Percentiles rank a stretch among this genome's conserved stretches.
These are phyloP conservation scores for Posidonia oceanica DNA, from an alignment of 116 monocot species.

Conservation along the genomic window DNA sequence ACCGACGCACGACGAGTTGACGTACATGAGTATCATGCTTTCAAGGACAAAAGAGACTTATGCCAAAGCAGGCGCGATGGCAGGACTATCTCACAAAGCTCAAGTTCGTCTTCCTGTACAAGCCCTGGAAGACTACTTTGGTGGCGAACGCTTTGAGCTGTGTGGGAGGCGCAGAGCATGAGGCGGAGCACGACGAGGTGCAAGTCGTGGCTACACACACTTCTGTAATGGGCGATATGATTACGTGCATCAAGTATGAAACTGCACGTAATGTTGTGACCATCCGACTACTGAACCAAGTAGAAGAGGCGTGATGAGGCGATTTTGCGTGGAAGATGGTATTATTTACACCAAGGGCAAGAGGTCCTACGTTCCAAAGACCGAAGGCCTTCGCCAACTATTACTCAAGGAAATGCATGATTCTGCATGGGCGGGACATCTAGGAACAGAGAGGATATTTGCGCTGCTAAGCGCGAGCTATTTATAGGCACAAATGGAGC, in stretches of 20 bases:
- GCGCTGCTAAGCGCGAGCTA: not conserved
- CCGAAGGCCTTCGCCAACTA: not conserved
- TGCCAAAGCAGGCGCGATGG: not conserved
- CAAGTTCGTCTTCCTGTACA: too few relatives aligned
- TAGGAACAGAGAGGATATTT: not conserved
- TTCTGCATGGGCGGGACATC: not conserved
- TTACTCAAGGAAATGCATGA: not conserved
- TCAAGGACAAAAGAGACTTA: not conserved
- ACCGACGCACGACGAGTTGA: too few relatives aligned
- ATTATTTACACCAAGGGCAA: not conserved
- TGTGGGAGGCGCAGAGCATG: too few relatives aligned
- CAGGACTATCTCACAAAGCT: too few relatives aligned
- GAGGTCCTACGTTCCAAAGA: not conserved
- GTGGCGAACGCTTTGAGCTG: not conserved
- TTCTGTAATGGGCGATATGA: not conserved
- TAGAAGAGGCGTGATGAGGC: not conserved
- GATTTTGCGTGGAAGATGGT: not conserved
- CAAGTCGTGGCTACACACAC: too few relatives aligned
- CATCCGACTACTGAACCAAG: not conserved
- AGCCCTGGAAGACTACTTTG: too few relatives aligned
- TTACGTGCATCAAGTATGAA: not conserved
- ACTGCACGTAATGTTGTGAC: not conserved
- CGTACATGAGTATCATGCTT: not conserved
- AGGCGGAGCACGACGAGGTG: too few relatives aligned
- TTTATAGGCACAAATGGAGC: not conserved